Percentiles rank a stretch among this genome's conserved stretches.
phyloP scores from a whole-genome alignment of 176 grass and related monocot species.

The Otatea glauca region DNA sequence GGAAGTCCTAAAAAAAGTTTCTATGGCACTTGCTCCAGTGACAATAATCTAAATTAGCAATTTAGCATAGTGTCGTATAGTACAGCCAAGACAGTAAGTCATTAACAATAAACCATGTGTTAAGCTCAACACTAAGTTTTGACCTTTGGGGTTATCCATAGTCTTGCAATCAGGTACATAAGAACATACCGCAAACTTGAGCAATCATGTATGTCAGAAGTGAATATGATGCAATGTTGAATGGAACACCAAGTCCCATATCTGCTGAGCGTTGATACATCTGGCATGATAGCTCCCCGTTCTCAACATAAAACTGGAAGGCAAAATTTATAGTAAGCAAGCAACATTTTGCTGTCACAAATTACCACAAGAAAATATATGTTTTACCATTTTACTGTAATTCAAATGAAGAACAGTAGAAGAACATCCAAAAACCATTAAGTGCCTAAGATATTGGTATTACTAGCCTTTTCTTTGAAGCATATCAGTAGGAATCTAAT shows the following conservation, averaged over 20 bases:
- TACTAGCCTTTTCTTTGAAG: not conserved
- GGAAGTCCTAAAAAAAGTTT: not conserved
- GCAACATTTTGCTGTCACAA: not conserved
- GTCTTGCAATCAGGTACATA: not conserved
- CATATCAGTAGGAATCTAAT: not conserved
- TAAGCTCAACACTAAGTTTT: not conserved
- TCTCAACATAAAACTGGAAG: conserved; percentile 80
- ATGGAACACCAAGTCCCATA: conserved; percentile 83
- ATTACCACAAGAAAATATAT: not conserved
- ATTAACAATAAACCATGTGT: not conserved
- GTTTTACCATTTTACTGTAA: not conserved
- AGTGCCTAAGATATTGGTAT: not conserved
- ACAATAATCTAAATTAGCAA: not conserved
- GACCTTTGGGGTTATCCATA: not conserved
- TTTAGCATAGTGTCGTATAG: not conserved
- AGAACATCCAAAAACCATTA: not conserved
- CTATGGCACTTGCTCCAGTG: not conserved
- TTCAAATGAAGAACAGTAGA: not conserved
- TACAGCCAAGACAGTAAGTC: not conserved
- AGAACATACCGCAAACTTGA: conserved; percentile 79
- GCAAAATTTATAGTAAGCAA: conserved; percentile 26
- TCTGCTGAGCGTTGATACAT: conserved; percentile 91
- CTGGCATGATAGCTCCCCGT: conserved; percentile 80
- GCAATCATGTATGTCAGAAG: conserved; percentile 84
- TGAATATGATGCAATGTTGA: conserved; percentile 80